Evolutionary conservation across 2,329 filamentous ascomycete species (phyloP), one percentile per base, ranked within the genome.

Genomic region (Fusarium piperis): DNA sequence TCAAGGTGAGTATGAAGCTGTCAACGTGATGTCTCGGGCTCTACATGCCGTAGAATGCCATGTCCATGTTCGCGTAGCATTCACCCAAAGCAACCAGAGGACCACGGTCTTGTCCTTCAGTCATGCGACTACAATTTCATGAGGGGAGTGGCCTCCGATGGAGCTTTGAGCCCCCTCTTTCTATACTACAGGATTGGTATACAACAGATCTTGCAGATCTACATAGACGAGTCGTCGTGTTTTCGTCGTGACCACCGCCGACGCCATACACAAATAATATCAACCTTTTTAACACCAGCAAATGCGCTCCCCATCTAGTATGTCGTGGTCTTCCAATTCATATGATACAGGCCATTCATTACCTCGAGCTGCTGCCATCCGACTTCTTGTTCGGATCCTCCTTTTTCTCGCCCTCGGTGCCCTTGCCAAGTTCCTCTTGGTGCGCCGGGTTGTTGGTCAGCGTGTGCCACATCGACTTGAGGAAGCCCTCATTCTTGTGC

Each of bases 381-480:
- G 74, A 53, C 32, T 78, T 77, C 26, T 74, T 76, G 23, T 66
- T 59, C 33, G 74, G 71, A 44, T 76, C 71, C 15, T 75, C 67
- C 32, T 68, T 62, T 32, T 72, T 72, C 39, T 67, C 52, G 13
- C 51, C 77, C 44, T 74, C 64, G 58, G 69, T 65, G 18, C 74
- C 72, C 56, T 77, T 70, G 38, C 67, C 69, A 38, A 46, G 39
- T 26, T 71, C 55, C 69, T 72, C 81, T 66, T 85, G 83, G 71
- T 90, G 88, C 7, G 85, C 86, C 0, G 88, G 86, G 76, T 96
- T 90, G 76, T 94, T 93, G n/a, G 93, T 97, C 62, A 98, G 82
- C 72, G 91, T 94, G 79, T 98, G 94, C 95, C 95, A 98, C 72
- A 97, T 91, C 44, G 92, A 94, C 85, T 96, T 98, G 67, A 98